Base-by-base conservation (phyloP, 371 early-diverging fungal species). In the Circinella minor region DNA sequence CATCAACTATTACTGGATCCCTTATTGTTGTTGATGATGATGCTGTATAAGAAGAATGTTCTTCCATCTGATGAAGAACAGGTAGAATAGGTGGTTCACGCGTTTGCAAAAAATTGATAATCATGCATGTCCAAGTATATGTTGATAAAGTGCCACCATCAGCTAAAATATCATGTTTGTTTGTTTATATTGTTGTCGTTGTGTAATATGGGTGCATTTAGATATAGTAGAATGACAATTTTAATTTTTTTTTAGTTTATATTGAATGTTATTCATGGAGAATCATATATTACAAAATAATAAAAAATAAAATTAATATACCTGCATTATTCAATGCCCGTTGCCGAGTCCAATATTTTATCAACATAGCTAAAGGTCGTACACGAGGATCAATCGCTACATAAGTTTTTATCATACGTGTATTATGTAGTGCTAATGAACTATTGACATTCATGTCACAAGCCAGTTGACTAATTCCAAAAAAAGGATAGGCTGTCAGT, bases 41-140 rank as follows among this genome's bases (percentile, higher is more conserved):
- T 27, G 27, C 27, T 27, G 27, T 27, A 27, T 27, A 27, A 27
- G 27, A 27, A 27, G 27, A 27, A 27, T 27, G 47, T 3, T 15
- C 47, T 47, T 3, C 61, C 13, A 89, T 77, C 55, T 87, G 83
- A 69, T 96, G 96, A 48, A 97, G 78, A 15, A 88, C 88, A 0
- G 98, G 98, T 20, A 97, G 79, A 65, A 97, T 93, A 0, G 97
- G 93, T 39, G 96, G 96, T 15, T 88, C 67, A n/a, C 95, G 91
- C 84, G 86, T 91, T 79, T 97, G 98, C 49, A 97, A 78, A 74
- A 94, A 97, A 72, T 94, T 92, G 71, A 97, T 78, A 38, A 91
- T 88, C 88, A 96, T 91, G 74, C 92, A 93, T 18, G 93, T 94
- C 96, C 96, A 96, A 20, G 97, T 91, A 78, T 97, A 97, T 3